Evolutionary conservation across 768 basidiomycete species (phyloP), one percentile per base, ranked within the genome.

Genomic region (Trametes cubensis): DNA sequence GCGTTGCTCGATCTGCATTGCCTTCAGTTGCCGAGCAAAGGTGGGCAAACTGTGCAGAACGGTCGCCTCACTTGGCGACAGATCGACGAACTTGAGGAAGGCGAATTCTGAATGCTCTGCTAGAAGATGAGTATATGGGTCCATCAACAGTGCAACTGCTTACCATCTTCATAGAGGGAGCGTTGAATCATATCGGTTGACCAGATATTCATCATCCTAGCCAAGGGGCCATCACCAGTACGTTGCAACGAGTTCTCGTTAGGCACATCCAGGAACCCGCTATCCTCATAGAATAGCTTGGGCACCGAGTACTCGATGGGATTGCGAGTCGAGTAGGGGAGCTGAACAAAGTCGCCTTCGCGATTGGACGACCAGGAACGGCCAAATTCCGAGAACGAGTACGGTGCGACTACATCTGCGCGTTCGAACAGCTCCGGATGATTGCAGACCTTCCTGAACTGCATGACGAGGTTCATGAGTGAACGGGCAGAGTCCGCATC

Each of bases 391-490:
- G 88, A 85, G 72, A 98, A 97, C 2, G 95, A 90, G 73, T 92
- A 93, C 0, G 97, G 95, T 0, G 95, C 90, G 11, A 90, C 82
- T 44, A 99, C 95, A 73, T 98, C 97, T 26, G 95, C 95, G 17
- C 97, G 86, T 73, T 98, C 95, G 73, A 99, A 99, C 28, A 99
- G 82, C 72, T 98, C 96, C 0, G 97, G 97, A 68, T 99, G 97
- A 69, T 98, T 98, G 81, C 96, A 98, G 65, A 96, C 94, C 81
- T 99, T 99, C 67, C 97, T 88, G 81, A 98, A 98, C 74, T 99
- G 97, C 97, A 99, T 99, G 64, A 99, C 97, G 62, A 99, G 83
- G 75, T 98, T 99, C 96, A 98, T 98, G 62, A 99, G 79, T 7
- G 94, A 93, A 55, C 94, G 88, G 54, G 95, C 94, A 30, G 92